Conservation (phyloP, 495 filamentous ascomycete species). For the Elasticomyces elasticus region DNA sequence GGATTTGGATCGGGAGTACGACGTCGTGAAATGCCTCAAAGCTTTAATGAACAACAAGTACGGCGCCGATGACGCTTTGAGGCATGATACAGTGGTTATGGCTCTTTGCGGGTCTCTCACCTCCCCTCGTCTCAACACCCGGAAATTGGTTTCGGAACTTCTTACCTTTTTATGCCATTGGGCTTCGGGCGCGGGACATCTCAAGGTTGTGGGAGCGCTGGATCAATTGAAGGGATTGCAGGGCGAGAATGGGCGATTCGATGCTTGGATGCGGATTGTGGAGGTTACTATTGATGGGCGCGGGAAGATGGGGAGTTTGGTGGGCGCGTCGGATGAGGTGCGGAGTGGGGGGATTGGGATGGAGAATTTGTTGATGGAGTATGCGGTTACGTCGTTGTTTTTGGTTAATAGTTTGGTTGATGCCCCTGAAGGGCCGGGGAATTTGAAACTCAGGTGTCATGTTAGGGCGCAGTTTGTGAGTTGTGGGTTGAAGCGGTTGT, state of each 20-base stretch:
- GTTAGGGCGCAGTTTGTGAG: constrained; percentile 93
- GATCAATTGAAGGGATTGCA: constrained; percentile 84
- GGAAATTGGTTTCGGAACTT: constrained; percentile 93
- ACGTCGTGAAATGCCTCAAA: constrained; percentile 95
- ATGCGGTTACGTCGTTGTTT: constrained; percentile 88
- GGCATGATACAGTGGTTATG: constrained; percentile 79
- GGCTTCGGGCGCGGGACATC: constrained; percentile 86
- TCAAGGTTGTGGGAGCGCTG: constrained; percentile 86
- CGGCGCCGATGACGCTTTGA: constrained; percentile 91
- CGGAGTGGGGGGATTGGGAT: constrained; percentile 95
- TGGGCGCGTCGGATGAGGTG: constrained; percentile 93
- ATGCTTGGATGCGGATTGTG: constrained; percentile 97
- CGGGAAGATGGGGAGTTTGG: constrained; percentile 95
- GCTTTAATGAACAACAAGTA: constrained; percentile 98
- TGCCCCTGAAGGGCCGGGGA: constrained; percentile 70
- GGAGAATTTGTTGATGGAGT: constrained; percentile 99
- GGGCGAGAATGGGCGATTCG: constrained; percentile 90
- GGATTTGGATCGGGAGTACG: constrained; percentile 89
- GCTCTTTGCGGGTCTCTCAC: constrained; percentile 79
- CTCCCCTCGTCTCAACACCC: constrained; percentile 79
- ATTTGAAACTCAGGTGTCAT: constrained; percentile 84
- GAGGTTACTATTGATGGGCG: constrained; percentile 95
- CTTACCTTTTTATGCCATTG: constrained; percentile 96
- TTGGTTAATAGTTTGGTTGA: constrained; percentile 96
- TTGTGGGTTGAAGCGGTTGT: constrained; percentile 88